Evolutionary conservation across 1,284 basidiomycete species (phyloP), one percentile per base, ranked within the genome.

Genomic region (Tilletia caries): DNA sequence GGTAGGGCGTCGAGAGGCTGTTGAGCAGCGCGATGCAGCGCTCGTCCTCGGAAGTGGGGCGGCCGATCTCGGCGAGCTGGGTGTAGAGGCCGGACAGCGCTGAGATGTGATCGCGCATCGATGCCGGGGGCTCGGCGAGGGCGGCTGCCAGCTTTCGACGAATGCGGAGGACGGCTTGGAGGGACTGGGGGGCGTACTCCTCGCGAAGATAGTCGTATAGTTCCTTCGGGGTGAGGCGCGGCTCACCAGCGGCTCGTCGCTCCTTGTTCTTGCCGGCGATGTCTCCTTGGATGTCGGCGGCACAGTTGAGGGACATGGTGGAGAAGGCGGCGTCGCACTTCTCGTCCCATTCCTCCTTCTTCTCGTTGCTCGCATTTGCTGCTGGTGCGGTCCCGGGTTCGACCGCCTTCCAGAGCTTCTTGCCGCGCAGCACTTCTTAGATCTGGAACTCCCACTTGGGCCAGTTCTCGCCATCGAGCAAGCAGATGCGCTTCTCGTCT

Each of bases 381-480:
- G n/a, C 48, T n/a, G 48, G 48, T 50, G 48, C 48, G 48, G 48
- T 50, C 48, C 48, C 48, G 48, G 48, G 25, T n/a, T 50, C 48
- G 48, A 50, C 48, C 48, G 25, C 48, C n/a, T 50, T 50, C 48
- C 48, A 50, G 20, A 50, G 48, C 48, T 50, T 50, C 48, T 50
- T 50, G 48, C n/a, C 48, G 20, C 48, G 48, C 48, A 50, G 25
- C n/a, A 50, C 48, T n/a, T 50, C 48, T 27, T 50, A 8, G 20
- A 50, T 50, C 48, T n/a, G 48, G 48, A 50, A n/a, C n/a, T 50
- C 48, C n/a, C 20, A 50, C n/a, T 50, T 50, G 48, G 48, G 48
- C 48, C 48, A 50, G 13, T 50, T 50, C 13, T 50, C 48, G 20
- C 48, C 48, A 20, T 50, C n/a, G n/a, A 50, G 25, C 48, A 50